These are phyloP conservation scores for Trichoderma oligosporum DNA, from an alignment of 2,329 filamentous ascomycete species.

Conservation along the genomic window DNA sequence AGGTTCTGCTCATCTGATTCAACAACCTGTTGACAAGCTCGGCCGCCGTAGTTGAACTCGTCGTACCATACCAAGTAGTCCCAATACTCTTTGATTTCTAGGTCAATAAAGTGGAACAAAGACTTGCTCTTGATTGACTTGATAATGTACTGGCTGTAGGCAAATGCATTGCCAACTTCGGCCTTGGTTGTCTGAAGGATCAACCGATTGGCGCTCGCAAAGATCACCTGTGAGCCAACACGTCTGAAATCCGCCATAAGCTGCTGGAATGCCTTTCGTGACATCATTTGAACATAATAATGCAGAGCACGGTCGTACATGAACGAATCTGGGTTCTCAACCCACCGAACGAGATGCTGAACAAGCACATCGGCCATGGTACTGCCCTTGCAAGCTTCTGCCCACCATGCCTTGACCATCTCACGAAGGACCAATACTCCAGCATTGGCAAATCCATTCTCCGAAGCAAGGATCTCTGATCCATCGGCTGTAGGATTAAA, in stretches of 20 bases:
- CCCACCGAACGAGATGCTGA: conserved; percentile 95
- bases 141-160: conserved; percentile 95
- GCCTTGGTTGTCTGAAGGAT: conserved; percentile 94
- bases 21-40: conserved; percentile 78
- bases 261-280: conserved; percentile 92
- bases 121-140: conserved; percentile 96
- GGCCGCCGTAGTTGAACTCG: conserved; percentile 97
- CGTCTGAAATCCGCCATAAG: conserved; percentile 95
- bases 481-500: conserved; percentile 59
- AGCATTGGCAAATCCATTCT: conserved; percentile 89
- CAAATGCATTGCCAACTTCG: conserved; percentile 93
- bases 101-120: conserved; percentile 92
- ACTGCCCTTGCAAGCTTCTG: conserved; percentile 83
- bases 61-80: conserved; percentile 99
- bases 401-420: conserved; percentile 99
- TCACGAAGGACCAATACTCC: conserved; percentile 87
- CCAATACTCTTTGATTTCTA: conserved; percentile 99
- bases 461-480: conserved; percentile 64
- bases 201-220: conserved; percentile 83
- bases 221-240: conserved; percentile 93
- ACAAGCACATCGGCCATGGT: conserved; percentile 98
- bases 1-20: conserved; percentile 70
- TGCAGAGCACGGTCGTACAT: conserved; percentile 92
- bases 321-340: conserved; percentile 87
- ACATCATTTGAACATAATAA: conserved; percentile 99